These are phyloP conservation scores for Botrytis byssoidea DNA, from an alignment of 2,329 filamentous ascomycete genomes.

Conservation along the genomic window DNA sequence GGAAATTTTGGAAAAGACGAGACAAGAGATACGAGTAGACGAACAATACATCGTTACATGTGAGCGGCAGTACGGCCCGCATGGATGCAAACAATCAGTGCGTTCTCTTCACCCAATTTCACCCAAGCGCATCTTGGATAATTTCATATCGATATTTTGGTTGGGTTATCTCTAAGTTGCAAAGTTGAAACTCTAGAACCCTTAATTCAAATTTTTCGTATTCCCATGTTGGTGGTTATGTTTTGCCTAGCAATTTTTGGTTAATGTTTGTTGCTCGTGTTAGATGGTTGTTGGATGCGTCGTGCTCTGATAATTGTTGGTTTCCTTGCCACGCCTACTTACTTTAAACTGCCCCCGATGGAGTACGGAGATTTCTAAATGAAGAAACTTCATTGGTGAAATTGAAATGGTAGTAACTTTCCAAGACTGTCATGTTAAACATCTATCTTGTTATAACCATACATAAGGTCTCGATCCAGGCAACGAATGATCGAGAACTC, in stretches of 20 bases:
- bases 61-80: conserved; percentile 9
- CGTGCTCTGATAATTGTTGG: not conserved
- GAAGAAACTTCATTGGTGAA: conserved; percentile 14
- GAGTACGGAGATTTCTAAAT: conserved; percentile 4
- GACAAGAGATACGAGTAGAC: not conserved
- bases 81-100: not conserved
- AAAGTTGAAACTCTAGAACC: not conserved
- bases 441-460: conserved; percentile 5
- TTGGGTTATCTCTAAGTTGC: not conserved
- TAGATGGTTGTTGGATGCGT: not conserved
- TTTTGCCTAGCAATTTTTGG: not conserved
- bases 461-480: not conserved
- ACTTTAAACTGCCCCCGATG: conserved; percentile 7
- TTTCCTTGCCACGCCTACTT: conserved; percentile 14
- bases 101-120: not conserved
- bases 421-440: not conserved
- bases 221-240: not conserved
- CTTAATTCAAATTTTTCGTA: not conserved
- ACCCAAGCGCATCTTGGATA: not conserved
- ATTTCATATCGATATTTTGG: not conserved
- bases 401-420: not conserved
- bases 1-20: conserved; percentile 2
- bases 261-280: not conserved
- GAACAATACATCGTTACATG: not conserved
- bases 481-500: conserved; percentile 5